Base-by-base conservation (phyloP, 1,139 yeast genomes). In the Blastobotrys raffinosifermentans region DNA sequence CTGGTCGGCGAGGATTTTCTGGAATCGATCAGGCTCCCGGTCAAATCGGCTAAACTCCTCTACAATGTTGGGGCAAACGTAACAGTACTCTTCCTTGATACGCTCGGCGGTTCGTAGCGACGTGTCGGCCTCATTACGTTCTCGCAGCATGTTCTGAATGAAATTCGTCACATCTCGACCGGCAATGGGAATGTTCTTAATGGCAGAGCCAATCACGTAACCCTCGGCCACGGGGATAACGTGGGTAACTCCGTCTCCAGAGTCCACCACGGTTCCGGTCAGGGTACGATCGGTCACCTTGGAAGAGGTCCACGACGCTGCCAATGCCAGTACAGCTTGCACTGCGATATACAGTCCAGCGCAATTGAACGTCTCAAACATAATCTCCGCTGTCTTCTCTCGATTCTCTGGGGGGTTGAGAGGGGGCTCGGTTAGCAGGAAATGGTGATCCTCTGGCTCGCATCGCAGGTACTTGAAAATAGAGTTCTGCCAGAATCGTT, bases 211-310 rank as follows among this genome's bases (percentile, higher is more conserved):
- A 60, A 91, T 91, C 29, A 93, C 98, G 58, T 91, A 91, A 39
- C 99, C 99, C 66, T 91, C 99, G 16, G 98, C 99, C 27, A 91
- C 99, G 9, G 99, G 98, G 45, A 93, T 91, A 37, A 91, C 98
- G 62, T 91, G 99, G 7, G 99, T 91, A 2, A 91, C 96, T 68
- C 96, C 96, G 57, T 86, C 96, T 64, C 96, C 98, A 4, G 94
- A 82, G 61, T 91, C 98, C 55, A 91, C 89, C 44, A 91, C 99
- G 0, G 98, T 91, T 62, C 99, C 99, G 11, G 98, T 91, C 53
- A 91, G 71, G 1, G 97, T 86, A 63, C 97, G 77, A 57, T 91
- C 98, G 45, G 81, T 81, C 26, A 87, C 97, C 61, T 91, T 91
- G 22, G 94, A 79, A 8, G 96, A 85, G 7, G 98, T 91, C 99